phyloP scores from a whole-genome alignment of 768 basidiomycete species.

The Suillus fuscotomentosus region DNA sequence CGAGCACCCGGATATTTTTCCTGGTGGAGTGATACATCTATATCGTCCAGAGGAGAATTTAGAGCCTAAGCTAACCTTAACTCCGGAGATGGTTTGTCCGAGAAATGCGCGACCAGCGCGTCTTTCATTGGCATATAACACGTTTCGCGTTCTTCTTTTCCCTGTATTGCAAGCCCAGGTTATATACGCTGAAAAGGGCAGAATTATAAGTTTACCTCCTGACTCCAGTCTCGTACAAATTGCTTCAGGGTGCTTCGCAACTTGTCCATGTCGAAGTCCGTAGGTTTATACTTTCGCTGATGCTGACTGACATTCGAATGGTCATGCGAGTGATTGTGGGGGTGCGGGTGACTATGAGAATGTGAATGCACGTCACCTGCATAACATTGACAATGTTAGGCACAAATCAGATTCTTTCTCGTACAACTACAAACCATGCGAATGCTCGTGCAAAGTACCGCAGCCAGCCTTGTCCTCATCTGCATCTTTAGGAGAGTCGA shows the following conservation, averaged over 20 bases:
- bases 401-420: conserved; percentile 7
- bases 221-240: conserved; percentile 92
- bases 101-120: conserved; percentile 65
- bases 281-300: conserved; percentile 42
- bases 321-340: conserved; percentile 31
- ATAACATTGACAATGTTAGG: not conserved
- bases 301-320: conserved; percentile 12
- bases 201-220: conserved; percentile 49
- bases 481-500: conserved; percentile 14
- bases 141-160: conserved; percentile 68
- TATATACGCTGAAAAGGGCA: not conserved
- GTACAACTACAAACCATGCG: conserved; percentile 5
- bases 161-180: conserved; percentile 40
- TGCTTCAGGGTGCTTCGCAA: conserved; percentile 90
- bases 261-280: conserved; percentile 85
- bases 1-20: conserved; percentile 65
- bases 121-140: conserved; percentile 84
- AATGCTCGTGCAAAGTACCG: not conserved
- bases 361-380: conserved; percentile 28
- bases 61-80: not conserved
- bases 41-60: not conserved
- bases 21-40: conserved; percentile 48
- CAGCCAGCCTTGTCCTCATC: conserved; percentile 23
- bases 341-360: conserved; percentile 36
- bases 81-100: conserved; percentile 15